Base-by-base conservation (phyloP, 108 stramenopile species). In the Nitzschia sp. region DNA sequence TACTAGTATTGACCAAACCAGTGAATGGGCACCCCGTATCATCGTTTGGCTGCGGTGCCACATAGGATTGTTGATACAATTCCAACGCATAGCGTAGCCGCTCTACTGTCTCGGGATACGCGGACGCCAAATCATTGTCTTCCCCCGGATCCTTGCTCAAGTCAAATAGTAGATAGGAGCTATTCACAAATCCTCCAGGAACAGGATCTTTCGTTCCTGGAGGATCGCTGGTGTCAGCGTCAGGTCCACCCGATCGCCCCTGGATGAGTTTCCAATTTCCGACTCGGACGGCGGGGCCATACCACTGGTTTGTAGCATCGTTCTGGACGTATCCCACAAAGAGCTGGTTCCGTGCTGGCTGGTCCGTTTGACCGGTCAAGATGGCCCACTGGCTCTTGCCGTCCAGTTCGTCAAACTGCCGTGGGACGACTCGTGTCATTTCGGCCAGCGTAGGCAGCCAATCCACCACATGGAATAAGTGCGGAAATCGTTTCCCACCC, bases 401-500 rank as follows among this genome's bases (percentile, higher is more conserved):
- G 32, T 81, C 80, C 66, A 76, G 41, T 16, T 26, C 22, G 0
- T 61, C 67, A 3, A 17, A 25, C 33, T 71, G 45, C 9, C 11
- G 17, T 0, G 74, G 71, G 3, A 61, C 58, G 15, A 63, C 75
- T 50, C 52, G 58, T 0, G 69, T 36, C 59, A 26, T 36, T 30
- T 67, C 59, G 0, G 71, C 71, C 9, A 80, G 15, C 19, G 79
- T 80, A 35, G 79, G 79, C 3, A 80, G 47, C 79, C 79, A 80
- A 71, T 80, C 79, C 3, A 80, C 79, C 3, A 67, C 74, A 48
- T 80, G 79, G 48, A 80, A 75, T 11, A 77, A 26, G 28, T 67
- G 64, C 23, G 3, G 53, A 60, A 57, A 64, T 35, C 63, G 62
- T 16, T 17, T 25, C 1, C 63, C 29, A 27, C 29, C 30, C 31